These are phyloP conservation scores for Verticillium dahliae DNA, from an alignment of 2,329 filamentous ascomycete genomes.

Conservation along the genomic window DNA sequence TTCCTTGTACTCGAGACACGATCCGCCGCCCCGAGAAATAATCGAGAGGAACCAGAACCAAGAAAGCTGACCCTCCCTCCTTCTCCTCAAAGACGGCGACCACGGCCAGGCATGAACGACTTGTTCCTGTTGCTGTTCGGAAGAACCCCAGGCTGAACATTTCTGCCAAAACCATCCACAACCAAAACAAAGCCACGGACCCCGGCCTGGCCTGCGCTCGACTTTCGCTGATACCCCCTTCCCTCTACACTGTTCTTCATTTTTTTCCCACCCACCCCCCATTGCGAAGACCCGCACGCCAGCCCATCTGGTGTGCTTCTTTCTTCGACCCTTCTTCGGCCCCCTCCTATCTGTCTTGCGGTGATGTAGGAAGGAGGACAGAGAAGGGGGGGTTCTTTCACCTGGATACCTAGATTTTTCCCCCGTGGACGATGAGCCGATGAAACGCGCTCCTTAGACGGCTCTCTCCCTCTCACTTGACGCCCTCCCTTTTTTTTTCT, in stretches of 20 bases:
- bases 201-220: background rate
- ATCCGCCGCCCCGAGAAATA: background rate
- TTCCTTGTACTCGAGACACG: background rate
- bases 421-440: background rate
- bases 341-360: too few relatives aligned
- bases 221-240: slow-evolving; percentile 5
- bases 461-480: background rate
- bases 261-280: background rate
- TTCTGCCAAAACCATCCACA: background rate
- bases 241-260: background rate
- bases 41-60: background rate
- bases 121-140: slow-evolving; percentile 1
- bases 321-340: background rate
- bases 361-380: background rate
- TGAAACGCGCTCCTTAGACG: background rate
- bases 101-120: slow-evolving; percentile 21
- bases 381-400: background rate
- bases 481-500: background rate
- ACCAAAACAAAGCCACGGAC: background rate
- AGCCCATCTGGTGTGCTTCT: background rate
- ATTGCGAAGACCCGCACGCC: background rate
- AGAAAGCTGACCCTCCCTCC: slow-evolving; percentile 1
- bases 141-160: too few relatives aligned
- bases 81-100: slow-evolving; percentile 26
- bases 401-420: background rate